Evolutionary conservation across 139 green algal genomes (phyloP).

Genomic region (Chlorella sp.): DNA sequence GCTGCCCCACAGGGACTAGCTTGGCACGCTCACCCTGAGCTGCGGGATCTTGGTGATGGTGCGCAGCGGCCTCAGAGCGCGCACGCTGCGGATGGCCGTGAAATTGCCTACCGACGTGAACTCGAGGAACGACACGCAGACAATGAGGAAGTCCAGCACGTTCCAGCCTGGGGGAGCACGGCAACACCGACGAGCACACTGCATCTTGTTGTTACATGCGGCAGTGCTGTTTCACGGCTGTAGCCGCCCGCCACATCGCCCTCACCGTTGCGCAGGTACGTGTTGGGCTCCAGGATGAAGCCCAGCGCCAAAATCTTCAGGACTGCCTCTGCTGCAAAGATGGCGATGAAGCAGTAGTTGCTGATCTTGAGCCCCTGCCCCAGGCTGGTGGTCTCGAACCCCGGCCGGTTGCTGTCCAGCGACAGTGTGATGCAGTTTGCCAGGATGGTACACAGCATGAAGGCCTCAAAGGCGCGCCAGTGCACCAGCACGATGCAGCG

Average conservation of each 20-base stretch:
- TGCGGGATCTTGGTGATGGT: slow-evolving; percentile 48
- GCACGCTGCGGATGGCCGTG: slow-evolving; percentile 53
- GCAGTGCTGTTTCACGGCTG: too few species aligned
- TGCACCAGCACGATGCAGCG: background rate
- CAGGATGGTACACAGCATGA: background rate
- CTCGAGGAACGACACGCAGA: slow-evolving; percentile 28
- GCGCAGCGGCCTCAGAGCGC: slow-evolving; percentile 64
- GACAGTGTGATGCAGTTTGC: slow-evolving; percentile 1
- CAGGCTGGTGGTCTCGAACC: background rate
- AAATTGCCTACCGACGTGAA: slow-evolving; percentile 32
- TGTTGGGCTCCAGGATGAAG: slow-evolving; percentile 23
- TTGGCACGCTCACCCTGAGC: slow-evolving; percentile 45
- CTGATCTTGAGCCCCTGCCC: background rate
- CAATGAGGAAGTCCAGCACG: slow-evolving; percentile 53
- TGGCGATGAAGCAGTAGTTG: slow-evolving; percentile 1
- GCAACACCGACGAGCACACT: background rate
- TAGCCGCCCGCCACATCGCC: too few species aligned
- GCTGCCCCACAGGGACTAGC: too few species aligned
- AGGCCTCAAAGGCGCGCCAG: background rate
- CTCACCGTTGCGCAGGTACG: slow-evolving; percentile 50
- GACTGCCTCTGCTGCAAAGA: slow-evolving; percentile 16
- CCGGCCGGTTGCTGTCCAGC: background rate
- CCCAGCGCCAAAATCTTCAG: slow-evolving; percentile 28
- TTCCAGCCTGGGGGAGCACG: slow-evolving; percentile 72
- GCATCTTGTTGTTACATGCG: too few species aligned